These are phyloP conservation scores for Paecilomyces dactylethromorphus DNA, from an alignment of 2,329 filamentous ascomycete species.

Conservation along the genomic window DNA sequence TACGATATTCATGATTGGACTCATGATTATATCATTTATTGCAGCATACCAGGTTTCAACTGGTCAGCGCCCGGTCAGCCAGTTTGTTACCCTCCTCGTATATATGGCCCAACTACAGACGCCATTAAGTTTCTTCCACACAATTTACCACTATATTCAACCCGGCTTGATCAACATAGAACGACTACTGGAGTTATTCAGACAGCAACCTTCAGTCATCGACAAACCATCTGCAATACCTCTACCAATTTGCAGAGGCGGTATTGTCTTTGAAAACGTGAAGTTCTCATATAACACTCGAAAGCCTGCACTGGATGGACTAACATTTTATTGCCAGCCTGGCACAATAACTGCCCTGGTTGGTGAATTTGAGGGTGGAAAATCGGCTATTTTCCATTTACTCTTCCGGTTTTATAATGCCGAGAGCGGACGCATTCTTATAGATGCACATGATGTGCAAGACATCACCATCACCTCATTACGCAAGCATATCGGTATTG, in stretches of 20 bases:
- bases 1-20: slow-evolving; percentile 69
- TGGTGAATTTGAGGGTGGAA: slow-evolving; percentile 92
- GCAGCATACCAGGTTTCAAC: slow-evolving; percentile 70
- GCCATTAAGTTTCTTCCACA: slow-evolving; percentile 82
- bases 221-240: slow-evolving; percentile 62
- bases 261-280: slow-evolving; percentile 81
- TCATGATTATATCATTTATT: slow-evolving; percentile 65
- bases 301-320: slow-evolving; percentile 73
- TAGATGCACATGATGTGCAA: slow-evolving; percentile 79
- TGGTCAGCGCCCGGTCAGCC: slow-evolving; percentile 58
- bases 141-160: slow-evolving; percentile 93
- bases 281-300: slow-evolving; percentile 85
- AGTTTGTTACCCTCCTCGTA: slow-evolving; percentile 67
- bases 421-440: slow-evolving; percentile 67
- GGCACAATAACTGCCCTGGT: slow-evolving; percentile 95
- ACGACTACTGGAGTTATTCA: slow-evolving; percentile 90
- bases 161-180: slow-evolving; percentile 97
- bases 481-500: slow-evolving; percentile 83
- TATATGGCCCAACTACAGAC: slow-evolving; percentile 81
- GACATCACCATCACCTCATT: slow-evolving; percentile 91
- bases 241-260: slow-evolving; percentile 65
- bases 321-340: slow-evolving; percentile 78
- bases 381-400: slow-evolving; percentile 91
- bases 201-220: slow-evolving; percentile 85
- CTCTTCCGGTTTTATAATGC: slow-evolving; percentile 96